These are phyloP conservation scores for Cucumis cinereus DNA, from an alignment of 306 rosid species.

Conservation along the genomic window DNA sequence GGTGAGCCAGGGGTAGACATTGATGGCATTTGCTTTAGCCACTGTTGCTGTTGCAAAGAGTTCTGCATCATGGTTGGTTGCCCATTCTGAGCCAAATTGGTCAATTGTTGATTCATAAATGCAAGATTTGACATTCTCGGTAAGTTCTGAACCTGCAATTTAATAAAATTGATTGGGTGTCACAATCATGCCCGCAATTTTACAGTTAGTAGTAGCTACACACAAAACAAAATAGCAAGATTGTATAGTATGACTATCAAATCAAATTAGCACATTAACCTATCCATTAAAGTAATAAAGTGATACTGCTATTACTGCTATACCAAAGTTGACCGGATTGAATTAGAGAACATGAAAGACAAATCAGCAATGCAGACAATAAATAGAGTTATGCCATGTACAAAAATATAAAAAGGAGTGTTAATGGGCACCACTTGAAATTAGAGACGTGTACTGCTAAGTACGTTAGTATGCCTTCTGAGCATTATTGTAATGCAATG, in stretches of 20 bases:
- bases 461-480: background rate
- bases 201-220: background rate
- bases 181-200: background rate
- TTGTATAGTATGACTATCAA: background rate
- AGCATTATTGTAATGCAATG: background rate
- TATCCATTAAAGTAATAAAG: background rate
- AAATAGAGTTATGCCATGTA: background rate
- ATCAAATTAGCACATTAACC: background rate
- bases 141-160: slow-evolving; percentile 59
- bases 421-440: background rate
- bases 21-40: slow-evolving; percentile 78
- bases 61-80: slow-evolving; percentile 57
- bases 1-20: slow-evolving; percentile 61
- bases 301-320: background rate
- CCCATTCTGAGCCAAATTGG: slow-evolving; percentile 84
- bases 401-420: background rate
- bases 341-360: background rate
- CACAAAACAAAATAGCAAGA: slow-evolving; percentile 9
- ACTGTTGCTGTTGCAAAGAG: slow-evolving; percentile 66
- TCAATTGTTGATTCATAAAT: slow-evolving; percentile 64
- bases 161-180: background rate
- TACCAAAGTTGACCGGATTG: background rate
- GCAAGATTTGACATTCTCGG: slow-evolving; percentile 72
- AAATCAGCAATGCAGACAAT: background rate
- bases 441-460: background rate